Base-by-base conservation (phyloP, 441 rosid genomes). In the Raphanus hybrid region DNA sequence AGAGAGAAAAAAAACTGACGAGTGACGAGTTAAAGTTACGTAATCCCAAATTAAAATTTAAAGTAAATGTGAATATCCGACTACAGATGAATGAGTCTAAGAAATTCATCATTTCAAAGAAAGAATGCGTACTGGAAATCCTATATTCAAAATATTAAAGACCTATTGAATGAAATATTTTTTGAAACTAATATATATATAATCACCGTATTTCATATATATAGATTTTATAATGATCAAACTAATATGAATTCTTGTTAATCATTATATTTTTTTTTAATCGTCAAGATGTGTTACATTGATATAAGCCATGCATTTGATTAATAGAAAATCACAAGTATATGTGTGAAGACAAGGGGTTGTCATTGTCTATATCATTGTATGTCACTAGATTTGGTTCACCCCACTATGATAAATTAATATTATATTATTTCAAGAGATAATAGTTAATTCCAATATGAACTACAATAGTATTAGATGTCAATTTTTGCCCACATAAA, bases 301-400 rank as follows among this genome's bases (percentile, higher is more conserved):
- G 52, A 18, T 37, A 73, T 69, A 68, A 67, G 60, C 71, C 67
- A 65, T 59, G 8, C 48, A 67, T 15, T 50, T 50, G 37, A 39
- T 52, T 52, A 15, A 61, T 73, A 61, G 32, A 60, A 67, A 67
- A 60, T 27, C 6, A 14, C 41, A 41, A 68, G 74, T 73, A 78
- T 74, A 68, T 14, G 64, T 55, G 52, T 63, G 60, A 52, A 63
- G 77, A 78, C 81, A 78, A 3, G 18, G 48, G 6, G 76, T 50
- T 48, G 81, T 59, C 69, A 78, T 11, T 72, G 7, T 66, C 50
- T 59, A 45, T 26, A 26, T 12, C 39, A 60, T 60, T 60, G 64
- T 39, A 63, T 74, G 75, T 78, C 78, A 78, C 67, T 79, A 79
- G 82, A 79, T 79, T 74, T 79, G 78, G 71, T 43, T 74, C 78